Evolutionary conservation across 1,284 basidiomycete species (phyloP).

Genomic region (Fomitopsis betulina): DNA sequence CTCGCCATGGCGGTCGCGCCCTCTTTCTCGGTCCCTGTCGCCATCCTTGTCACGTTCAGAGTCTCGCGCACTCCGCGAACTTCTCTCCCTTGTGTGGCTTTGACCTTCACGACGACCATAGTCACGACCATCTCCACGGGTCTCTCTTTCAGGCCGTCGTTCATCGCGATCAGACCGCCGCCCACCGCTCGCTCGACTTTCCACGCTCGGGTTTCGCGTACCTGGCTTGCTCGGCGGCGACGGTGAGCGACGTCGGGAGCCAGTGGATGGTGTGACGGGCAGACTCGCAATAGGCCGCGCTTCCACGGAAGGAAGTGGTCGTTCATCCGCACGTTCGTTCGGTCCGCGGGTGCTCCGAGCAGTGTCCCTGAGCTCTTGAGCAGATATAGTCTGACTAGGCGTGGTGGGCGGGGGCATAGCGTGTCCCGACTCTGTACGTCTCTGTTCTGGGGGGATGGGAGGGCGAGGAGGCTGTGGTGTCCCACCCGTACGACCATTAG

Average conservation of each 20-base stretch:
- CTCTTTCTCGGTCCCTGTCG: conserved; percentile 30
- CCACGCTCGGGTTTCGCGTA: conserved; percentile 64
- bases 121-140: conserved; percentile 41
- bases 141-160: conserved; percentile 44
- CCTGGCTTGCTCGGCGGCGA: conserved; percentile 65
- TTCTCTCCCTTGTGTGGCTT: conserved; percentile 14
- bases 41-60: conserved; percentile 35
- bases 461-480: conserved; percentile 38
- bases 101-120: conserved; percentile 29
- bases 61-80: conserved; percentile 24
- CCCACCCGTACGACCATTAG: conserved; percentile 18
- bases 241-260: conserved; percentile 52
- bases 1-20: conserved; percentile 37
- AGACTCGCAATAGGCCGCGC: conserved; percentile 43
- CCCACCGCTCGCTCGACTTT: conserved; percentile 67
- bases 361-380: conserved; percentile 75
- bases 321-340: conserved; percentile 26
- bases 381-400: conserved; percentile 76
- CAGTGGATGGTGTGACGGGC: conserved; percentile 45
- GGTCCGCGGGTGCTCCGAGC: conserved; percentile 52
- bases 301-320: conserved; percentile 21
- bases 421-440: conserved; percentile 33
- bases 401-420: conserved; percentile 74
- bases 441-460: conserved; percentile 27
- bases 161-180: conserved; percentile 53